Base-by-base conservation (phyloP, 805 yeast species). In the Ogataea degrootiae region DNA sequence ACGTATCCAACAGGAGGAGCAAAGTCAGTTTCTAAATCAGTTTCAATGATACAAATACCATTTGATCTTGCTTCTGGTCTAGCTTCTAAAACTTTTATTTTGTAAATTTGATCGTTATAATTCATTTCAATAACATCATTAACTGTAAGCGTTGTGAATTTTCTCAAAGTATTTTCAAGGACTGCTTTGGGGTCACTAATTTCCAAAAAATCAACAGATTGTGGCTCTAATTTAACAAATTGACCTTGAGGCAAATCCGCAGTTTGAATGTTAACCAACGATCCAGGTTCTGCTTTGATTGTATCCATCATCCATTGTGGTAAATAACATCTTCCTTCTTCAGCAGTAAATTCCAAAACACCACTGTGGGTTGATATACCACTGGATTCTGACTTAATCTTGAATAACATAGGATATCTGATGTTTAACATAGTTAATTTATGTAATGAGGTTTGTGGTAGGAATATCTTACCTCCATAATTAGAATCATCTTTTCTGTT, bases 1-100 rank as follows among this genome's bases (percentile, higher is more conserved):
- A 87, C 96, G 63, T 94, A 94, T 0, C 99, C 99, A 5, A 92
- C 96, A 0, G 99, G 99, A 2, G 99, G 96, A 1, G 97, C 98
- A 71, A 94, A 94, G 62, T 94, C 99, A 0, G 97, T 96, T 49
- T 88, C 96, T 51, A 94, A 74, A 70, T 94, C 99, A 0, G 99
- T 94, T 63, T 94, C 99, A 26, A 94, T 88, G 5, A 94, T 97
- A 73, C 97, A 92, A 14, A 92, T 84, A 49, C 96, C 87, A 34
- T 77, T 70, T 7, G 72, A 69, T 6, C 65, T 57, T 2, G 80
- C 74, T 44, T 84, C 87, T 0, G 98, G 98, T 59, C 87, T 87
- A 26, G 82, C 87, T 58, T 94, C 97, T 41, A 92, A 70, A 17
- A 94, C 91, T 61, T 83, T 86, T 51, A 94, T 89, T 22, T 83